phyloP scores from a whole-genome alignment of 1,284 basidiomycete genomes.

The Cutaneotrichosporon spelunceum region DNA sequence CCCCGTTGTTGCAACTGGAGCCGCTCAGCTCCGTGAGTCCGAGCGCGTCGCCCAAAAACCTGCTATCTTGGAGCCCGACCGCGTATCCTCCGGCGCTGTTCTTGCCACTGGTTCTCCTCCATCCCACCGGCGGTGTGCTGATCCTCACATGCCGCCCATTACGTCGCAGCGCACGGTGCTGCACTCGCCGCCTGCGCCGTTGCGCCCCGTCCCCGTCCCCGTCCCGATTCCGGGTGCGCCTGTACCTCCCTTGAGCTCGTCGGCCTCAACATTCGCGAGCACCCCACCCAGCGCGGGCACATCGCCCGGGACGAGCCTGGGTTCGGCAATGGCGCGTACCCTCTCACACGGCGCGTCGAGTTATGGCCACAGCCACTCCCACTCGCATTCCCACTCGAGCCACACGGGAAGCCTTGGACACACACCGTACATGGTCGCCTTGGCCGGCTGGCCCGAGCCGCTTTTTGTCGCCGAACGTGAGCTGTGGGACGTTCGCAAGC shows the following conservation, averaged over 20 bases:
- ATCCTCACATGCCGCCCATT: constrained; percentile 18
- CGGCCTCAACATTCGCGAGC: background rate
- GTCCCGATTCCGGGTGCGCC: constrained; percentile 6
- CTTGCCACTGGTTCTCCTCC: background rate
- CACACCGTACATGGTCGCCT: constrained; percentile 39
- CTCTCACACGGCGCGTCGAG: background rate
- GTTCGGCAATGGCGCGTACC: background rate
- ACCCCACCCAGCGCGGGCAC: constrained; percentile 3
- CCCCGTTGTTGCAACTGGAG: background rate
- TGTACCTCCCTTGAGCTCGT: background rate
- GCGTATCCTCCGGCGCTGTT: background rate
- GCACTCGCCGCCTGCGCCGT: constrained; percentile 11
- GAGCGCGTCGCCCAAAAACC: background rate
- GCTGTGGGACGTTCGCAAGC: constrained; percentile 19
- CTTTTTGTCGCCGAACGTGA: constrained; percentile 31
- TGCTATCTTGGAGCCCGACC: background rate
- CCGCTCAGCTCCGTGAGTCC: background rate
- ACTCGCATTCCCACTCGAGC: background rate
- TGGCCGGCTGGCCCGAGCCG: constrained; percentile 42
- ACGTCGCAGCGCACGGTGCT: constrained; percentile 17
- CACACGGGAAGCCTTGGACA: constrained; percentile 6
- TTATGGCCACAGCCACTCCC: background rate
- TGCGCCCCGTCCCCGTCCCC: constrained; percentile 9
- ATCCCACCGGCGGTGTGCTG: background rate
- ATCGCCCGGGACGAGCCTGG: background rate